Percentiles rank a stretch among this genome's conserved stretches.
Evolutionary conservation across 192 early-diverging fungal genomes (phyloP).

Genomic region (Entophlyctis luteolus): DNA sequence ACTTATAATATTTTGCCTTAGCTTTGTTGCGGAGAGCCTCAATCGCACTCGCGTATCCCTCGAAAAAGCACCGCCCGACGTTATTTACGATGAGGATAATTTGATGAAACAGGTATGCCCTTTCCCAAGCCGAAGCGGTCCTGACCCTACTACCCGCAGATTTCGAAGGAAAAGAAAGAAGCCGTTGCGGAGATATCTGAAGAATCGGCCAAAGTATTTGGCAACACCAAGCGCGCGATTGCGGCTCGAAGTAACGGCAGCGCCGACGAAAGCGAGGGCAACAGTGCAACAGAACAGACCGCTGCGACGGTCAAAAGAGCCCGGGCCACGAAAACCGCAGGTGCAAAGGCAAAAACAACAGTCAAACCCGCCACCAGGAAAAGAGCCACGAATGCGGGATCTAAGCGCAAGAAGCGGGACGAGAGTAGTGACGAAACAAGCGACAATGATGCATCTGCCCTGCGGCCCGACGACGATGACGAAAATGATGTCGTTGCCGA

Average conservation of each 20-base stretch:
- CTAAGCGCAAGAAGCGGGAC: neutral
- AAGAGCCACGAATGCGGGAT: neutral
- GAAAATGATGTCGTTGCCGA: neutral
- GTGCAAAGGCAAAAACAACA: neutral
- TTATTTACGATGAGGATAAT: conserved; percentile 10
- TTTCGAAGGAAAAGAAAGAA: conserved; percentile 16
- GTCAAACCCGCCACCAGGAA: neutral
- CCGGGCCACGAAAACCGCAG: neutral
- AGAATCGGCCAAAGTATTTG: neutral
- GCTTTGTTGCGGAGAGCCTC: conserved; percentile 25
- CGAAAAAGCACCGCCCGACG: neutral
- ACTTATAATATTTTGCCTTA: neutral
- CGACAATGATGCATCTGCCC: neutral
- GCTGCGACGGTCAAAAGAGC: neutral
- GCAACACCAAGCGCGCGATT: neutral
- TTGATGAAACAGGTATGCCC: conserved; percentile 15
- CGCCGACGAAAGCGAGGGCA: neutral
- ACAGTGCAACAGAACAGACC: no score
- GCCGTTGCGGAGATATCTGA: neutral
- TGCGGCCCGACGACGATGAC: neutral
- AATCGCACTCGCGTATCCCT: conserved; percentile 17
- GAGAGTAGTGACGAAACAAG: neutral
- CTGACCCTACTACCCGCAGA: neutral
- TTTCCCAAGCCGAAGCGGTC: neutral
- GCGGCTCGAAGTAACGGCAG: no score